Base-by-base conservation (phyloP, 2,329 filamentous ascomycete genomes). In the Tolypocladium cylindrosporum region DNA sequence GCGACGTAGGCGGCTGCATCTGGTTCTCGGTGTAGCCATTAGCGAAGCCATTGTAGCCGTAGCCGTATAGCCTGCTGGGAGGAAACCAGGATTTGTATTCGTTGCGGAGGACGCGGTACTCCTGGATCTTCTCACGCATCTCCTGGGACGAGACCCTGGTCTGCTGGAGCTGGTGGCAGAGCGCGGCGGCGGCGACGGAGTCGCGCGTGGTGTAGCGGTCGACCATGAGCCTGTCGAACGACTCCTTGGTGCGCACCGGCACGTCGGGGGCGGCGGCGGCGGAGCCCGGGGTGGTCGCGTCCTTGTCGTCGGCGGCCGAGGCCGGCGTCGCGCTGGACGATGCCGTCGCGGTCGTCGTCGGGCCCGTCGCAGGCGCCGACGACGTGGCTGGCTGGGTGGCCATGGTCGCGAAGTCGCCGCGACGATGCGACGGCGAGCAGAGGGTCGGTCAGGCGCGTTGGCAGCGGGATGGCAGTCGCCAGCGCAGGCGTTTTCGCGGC, bases 1-100 rank as follows among this genome's bases (percentile, higher is more conserved):
- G 81, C 51, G 87, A 81, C 55, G 57, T 42, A 14, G 83, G 86
- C 53, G 80, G 80, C 59, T 87, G 79, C 60, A 77, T 77, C 67
- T 86, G 79, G 60, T 78, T 77, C 67, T 92, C 91, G 37, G 93
- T 97, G 66, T 85, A 80, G 61, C 89, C 88, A 76, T 97, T 97
- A 63, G 90, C 93, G 68, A 88, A 96, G 51, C 92, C 93, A 68
- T 84, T 86, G 71, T 96, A 99, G 57, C 94, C 94, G 65, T 79
- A 84, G 72, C 79, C 88, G 74, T 79, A 91, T 61, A 85, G 78
- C 63, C 76, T 79, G 63, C 75, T 78, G 1, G 82, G 76, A 3
- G 81, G 79, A 58, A 84, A 86, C 69, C 74, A 81, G 53, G 73
- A 74, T 60, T 81, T 79, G 65, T 79, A 82, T 10, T 83, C 78